Evolutionary conservation across 208 protist genomes (phyloP), one percentile per base, ranked within the genome.

Genomic region (Leishmania major): DNA sequence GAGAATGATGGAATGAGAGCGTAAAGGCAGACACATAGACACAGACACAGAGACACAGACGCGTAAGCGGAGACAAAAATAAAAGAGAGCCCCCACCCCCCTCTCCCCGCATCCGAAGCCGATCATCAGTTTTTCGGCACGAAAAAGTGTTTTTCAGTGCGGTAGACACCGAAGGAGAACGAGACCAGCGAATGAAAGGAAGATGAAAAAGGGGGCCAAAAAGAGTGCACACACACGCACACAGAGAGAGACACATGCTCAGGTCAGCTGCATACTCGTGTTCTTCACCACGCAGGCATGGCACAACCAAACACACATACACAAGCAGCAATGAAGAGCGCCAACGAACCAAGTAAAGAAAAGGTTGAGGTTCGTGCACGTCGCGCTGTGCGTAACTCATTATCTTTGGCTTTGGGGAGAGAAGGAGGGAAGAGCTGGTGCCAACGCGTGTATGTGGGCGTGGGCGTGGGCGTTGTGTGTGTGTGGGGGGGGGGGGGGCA

Each of bases 241-340:
- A 37, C 35, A 74, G 17, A 73, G 49, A 7, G 0, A 45, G 0
- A 7, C 43, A 74, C 69, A 2, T 31, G 19, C 3, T 25, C 69
- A 74, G 40, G 40, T 15, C 8, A 11, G 8, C 64, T 13, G 51
- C n/a, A 35, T 35, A n/a, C 28, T 37, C 28, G n/a, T 66, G 60
- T 37, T 66, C 15, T 6, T 66, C n/a, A 55, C n/a, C 60, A 67
- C 67, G 37, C 10, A 22, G 40, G 80, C 1, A 75, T 62, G 64
- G 53, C 77, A 79, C 72, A 55, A 71, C 79, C 60, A 59, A 66
- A 70, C 59, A 79, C 55, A 83, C 57, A 62, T n/a, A 78, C 72
- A 77, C 73, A 78, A 25, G 79, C 47, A 70, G 13, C 25, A 70
- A 17, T 45, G 15, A 70, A 70, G 19, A 70, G 64, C 7, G 35